Base-by-base conservation (phyloP, 768 basidiomycete species). In the Phylloporus rhodoxanthus region DNA sequence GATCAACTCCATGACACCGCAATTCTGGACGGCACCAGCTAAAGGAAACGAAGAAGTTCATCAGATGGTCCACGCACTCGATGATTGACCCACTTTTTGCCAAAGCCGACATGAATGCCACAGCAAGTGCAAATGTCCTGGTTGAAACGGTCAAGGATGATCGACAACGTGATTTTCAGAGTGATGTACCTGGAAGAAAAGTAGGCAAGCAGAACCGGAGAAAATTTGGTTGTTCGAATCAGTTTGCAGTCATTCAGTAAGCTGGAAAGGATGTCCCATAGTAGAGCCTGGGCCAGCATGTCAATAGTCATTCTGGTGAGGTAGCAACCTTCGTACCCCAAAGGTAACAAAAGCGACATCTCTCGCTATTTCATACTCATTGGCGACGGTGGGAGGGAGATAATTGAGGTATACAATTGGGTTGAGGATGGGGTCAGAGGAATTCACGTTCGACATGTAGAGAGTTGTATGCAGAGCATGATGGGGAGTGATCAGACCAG, bases 211-310 rank as follows among this genome's bases (percentile, higher is more conserved):
- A 66, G 17, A 21, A 57, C 54, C 2, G 54, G 45, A 3, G 59
- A 55, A 17, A 26, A 36, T 41, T 40, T 56, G 13, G 40, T 47
- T 13, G 53, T 57, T 42, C 46, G 54, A 28, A 57, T 53, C 4
- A 66, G 9, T 38, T 19, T 54, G 48, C 49, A 56, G 34, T 66
- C 65, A 3, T 41, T 20, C 9, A 50, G 57, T 20, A 65, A 8
- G 29, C 54, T 65, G 21, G 57, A 61, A 28, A 65, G 55, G 9
- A 63, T 61, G 21, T 63, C 61, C 59, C 63, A 65, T 19, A 45
- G 7, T 13, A 65, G 51, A 43, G 61, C 59, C 61, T 63, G 32
- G 26, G n/a, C 8, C 2, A 37, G 17, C 15, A 17, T 11, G 19
- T 61, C 44, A 56, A 37, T 38, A 36, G 15, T 48, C 25, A 17